Base-by-base conservation (phyloP, 257 asterid species). In the Solanum medicagineum region DNA sequence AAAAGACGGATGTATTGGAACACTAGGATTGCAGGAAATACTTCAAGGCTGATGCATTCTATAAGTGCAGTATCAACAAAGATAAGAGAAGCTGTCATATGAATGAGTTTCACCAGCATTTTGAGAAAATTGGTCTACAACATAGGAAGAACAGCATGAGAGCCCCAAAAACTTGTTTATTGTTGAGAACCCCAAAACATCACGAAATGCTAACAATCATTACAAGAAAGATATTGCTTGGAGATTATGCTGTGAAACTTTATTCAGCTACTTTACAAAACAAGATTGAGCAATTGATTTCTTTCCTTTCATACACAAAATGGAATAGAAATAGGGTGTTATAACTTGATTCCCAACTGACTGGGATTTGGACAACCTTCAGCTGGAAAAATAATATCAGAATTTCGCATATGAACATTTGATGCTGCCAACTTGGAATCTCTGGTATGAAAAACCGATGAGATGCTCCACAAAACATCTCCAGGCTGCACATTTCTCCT, bases 381-480 rank as follows among this genome's bases (percentile, higher is more conserved):
- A 84, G 73, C 85, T 47, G 96, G 90, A 80, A 95, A 90, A 84
- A 91, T 24, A 85, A 95, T 90, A 87, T 95, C 94, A 80, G 98
- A 93, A 90, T 93, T 94, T 90, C 98, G 93, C 81, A 88, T 91
- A 80, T 94, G 94, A 86, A 91, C 90, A 77, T 89, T 91, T 22
- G 92, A 86, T 7, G 90, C 90, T 60, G 91, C 89, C 29, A 80
- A 86, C 55, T 87, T 54, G 80, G 85, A 89, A 71, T 90, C 88
- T 90, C 87, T 86, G 77, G 87, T 89, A 83, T 81, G 89, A 60
- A 42, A 80, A n/a, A 88, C 90, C 29, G 88, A 80, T 3, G 94
- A 90, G 86, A 95, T 88, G 92, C 96, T 94, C 98, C 98, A 95
- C 85, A 95, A 86, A 69, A 86, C 91, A 85, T 92, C 91, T 32